Conservation (phyloP, 345 rosid genomes). For the Adansonia digitata region DNA sequence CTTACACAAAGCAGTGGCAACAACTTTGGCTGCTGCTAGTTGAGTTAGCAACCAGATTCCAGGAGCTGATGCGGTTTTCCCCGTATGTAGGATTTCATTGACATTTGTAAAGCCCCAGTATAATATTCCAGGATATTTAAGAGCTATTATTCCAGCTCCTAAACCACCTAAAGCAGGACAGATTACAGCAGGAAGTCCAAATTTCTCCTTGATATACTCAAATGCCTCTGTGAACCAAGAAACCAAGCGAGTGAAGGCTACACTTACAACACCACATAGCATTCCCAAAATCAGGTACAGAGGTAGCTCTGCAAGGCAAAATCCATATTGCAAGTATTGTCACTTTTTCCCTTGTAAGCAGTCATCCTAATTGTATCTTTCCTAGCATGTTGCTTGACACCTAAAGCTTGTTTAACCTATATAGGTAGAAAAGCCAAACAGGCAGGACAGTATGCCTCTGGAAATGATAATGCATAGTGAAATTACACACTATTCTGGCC, state of each 20-base stretch:
- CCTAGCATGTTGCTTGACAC: constrained; percentile 35
- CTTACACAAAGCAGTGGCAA: constrained; percentile 91
- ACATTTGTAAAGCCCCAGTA: constrained; percentile 99
- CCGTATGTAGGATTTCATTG: constrained; percentile 91
- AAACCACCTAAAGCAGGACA: constrained; percentile 98
- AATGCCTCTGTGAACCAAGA: constrained; percentile 80
- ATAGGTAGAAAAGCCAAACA: not conserved
- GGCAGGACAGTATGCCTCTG: not conserved
- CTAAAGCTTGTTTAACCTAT: constrained; percentile 17
- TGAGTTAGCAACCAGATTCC: constrained; percentile 94
- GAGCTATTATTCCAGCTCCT: constrained; percentile 96
- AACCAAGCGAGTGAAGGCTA: constrained; percentile 76
- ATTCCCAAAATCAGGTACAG: constrained; percentile 93
- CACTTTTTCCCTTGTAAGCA: not conserved
- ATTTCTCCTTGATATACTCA: constrained; percentile 69
- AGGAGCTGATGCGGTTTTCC: constrained; percentile 95
- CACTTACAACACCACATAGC: constrained; percentile 95
- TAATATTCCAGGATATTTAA: constrained; percentile 91
- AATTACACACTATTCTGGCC: not conserved
- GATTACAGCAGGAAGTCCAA: constrained; percentile 80
- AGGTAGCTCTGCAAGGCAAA: constrained; percentile 69
- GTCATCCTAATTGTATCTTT: constrained; percentile 23
- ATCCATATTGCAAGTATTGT: not conserved
- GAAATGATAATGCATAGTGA: not conserved
- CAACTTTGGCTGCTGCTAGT: constrained; percentile 90